Conservation (phyloP, 1,284 basidiomycete species). For the Tremellales sp. region DNA sequence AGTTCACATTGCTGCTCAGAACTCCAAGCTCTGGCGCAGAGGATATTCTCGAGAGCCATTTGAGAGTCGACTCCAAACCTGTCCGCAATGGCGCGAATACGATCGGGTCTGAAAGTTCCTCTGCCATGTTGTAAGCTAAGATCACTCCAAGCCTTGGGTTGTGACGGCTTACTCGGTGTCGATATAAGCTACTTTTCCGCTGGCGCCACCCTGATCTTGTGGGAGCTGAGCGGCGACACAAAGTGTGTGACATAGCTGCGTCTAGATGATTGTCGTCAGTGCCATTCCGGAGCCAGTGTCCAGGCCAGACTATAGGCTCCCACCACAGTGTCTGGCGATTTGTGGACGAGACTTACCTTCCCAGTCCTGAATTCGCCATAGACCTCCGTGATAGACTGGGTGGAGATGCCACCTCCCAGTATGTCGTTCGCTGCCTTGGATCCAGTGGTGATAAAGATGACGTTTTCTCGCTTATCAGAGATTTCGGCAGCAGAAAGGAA, state of each 20-base stretch:
- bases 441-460: slow-evolving; percentile 76
- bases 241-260: slow-evolving; percentile 88
- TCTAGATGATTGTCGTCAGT: slow-evolving; percentile 52
- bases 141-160: background rate
- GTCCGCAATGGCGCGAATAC: slow-evolving; percentile 82
- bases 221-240: slow-evolving; percentile 84
- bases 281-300: background rate
- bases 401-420: slow-evolving; percentile 79
- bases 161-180: slow-evolving; percentile 67
- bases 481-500: slow-evolving; percentile 87
- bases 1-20: slow-evolving; percentile 47
- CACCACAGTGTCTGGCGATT: no score
- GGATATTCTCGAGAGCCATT: slow-evolving; percentile 66
- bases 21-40: slow-evolving; percentile 44
- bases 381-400: slow-evolving; percentile 80
- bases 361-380: slow-evolving; percentile 51
- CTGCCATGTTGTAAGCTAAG: slow-evolving; percentile 22
- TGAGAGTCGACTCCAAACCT: slow-evolving; percentile 82
- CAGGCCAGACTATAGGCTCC: background rate
- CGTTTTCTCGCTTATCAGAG: slow-evolving; percentile 73
- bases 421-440: slow-evolving; percentile 86
- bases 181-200: slow-evolving; percentile 89
- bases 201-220: slow-evolving; percentile 79
- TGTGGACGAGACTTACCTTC: slow-evolving; percentile 62
- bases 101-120: slow-evolving; percentile 90